A percentile compares a stretch with the other conserved stretches of the same genome.
Conservation (phyloP, 805 yeast genomes). For the Zygosaccharomyces gambellarensis region DNA sequence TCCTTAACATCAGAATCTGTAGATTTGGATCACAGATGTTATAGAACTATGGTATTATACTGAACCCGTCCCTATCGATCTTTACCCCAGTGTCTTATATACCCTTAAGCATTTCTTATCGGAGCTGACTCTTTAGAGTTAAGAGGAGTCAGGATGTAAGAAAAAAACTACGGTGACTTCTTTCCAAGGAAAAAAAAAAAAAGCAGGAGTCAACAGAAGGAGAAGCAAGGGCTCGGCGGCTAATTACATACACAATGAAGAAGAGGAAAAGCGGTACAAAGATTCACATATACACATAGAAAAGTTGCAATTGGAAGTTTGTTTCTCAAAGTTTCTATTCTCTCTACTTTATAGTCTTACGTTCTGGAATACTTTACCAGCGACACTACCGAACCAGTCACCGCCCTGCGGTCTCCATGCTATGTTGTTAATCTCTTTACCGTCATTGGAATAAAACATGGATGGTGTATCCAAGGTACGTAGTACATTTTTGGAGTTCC, state of each 20-base stretch:
- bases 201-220: background rate
- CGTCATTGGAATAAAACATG: conserved; percentile 51
- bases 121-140: background rate
- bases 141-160: background rate
- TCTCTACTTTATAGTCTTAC: conserved; percentile 19
- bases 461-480: conserved; percentile 29
- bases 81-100: conserved; percentile 1
- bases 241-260: background rate
- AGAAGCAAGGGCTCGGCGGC: background rate
- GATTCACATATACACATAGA: background rate
- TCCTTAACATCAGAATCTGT: background rate
- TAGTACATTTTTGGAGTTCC: conserved; percentile 15
- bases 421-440: conserved; percentile 69
- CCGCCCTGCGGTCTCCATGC: conserved; percentile 64
- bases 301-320: background rate
- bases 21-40: background rate
- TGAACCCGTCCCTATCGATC: background rate
- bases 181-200: background rate
- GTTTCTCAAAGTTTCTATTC: no score
- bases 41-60: background rate
- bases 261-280: background rate
- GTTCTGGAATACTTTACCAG: conserved; percentile 37
- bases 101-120: conserved; percentile 3
- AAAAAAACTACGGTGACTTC: background rate
- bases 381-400: conserved; percentile 67